A percentile compares a stretch with the other conserved stretches of the same genome.
Conservation (phyloP, 306 rosid species). For the Trifolium fragiferum region DNA sequence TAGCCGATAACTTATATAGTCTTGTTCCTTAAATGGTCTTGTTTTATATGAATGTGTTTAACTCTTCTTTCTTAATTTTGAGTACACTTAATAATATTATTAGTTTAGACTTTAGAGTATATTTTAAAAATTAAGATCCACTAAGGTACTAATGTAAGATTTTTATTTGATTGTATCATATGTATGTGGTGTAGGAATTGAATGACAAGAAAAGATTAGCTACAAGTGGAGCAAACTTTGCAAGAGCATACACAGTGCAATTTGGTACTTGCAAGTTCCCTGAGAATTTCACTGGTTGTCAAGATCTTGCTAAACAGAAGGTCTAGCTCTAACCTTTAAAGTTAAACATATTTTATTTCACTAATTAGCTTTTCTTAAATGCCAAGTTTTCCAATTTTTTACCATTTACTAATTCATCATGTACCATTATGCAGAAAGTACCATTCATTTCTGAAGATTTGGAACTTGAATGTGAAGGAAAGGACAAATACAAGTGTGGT, state of each 20-base stretch:
- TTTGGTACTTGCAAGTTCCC: constrained; percentile 99
- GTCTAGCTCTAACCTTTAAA: constrained; percentile 39
- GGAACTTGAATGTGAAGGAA: constrained; percentile 89
- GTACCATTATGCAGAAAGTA: constrained; percentile 71
- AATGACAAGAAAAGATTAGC: constrained; percentile 97
- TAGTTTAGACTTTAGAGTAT: too few species aligned
- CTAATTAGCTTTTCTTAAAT: neutral
- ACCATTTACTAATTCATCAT: neutral
- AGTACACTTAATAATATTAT: too few species aligned
- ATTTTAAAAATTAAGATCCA: too few species aligned
- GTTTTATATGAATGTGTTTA: too few species aligned
- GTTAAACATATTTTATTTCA: neutral
- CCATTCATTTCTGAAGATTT: constrained; percentile 84
- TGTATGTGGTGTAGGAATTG: constrained; percentile 60
- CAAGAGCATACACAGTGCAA: constrained; percentile 93
- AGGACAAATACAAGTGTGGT: constrained; percentile 96
- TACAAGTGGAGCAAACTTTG: constrained; percentile 93
- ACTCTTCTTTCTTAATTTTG: too few species aligned
- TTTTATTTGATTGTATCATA: neutral
- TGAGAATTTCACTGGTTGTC: constrained; percentile 99
- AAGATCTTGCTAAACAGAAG: constrained; percentile 98
- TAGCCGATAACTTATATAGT: too few species aligned
- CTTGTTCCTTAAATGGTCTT: too few species aligned
- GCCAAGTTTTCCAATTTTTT: neutral
- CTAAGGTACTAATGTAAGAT: neutral